Evolutionary conservation across 345 rosid species (phyloP), one percentile per base, ranked within the genome.

Genomic region (Hypericum androsaemum): DNA sequence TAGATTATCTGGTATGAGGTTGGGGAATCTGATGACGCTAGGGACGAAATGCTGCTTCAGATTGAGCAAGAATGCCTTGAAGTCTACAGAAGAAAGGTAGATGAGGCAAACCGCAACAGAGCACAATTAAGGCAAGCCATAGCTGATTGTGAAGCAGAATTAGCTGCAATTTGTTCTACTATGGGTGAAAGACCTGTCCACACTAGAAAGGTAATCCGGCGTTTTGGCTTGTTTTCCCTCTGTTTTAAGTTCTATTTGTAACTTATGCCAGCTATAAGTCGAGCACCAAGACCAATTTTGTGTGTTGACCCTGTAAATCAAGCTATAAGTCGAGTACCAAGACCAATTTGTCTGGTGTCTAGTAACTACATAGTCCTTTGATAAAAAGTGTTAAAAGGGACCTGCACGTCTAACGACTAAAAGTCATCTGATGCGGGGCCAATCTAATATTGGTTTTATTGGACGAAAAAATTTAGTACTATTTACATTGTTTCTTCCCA

Each of bases 1-100:
- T 56, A 92, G 98, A 80, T 85, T 39, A 92, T 88, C 41, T 92
- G 98, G 98, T 81, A 84, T 74, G 99, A 94, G 75, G 88, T 94
- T 47, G 99, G 99, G 43, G 99, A 92, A 74, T 59, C 82, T 0
- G 85, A 85, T 57, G 42, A 71, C 16, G 95, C 85, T 14, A 77
- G 86, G 67, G 99, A 92, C 50, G 70, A 76, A 63, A 85, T 85
- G 95, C 62, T 92, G 55, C 82, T 83, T 38, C 95, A 92, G 70
- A 88, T 92, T 41, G 97, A 92, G 60, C 88, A 74, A 63, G 99
- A 92, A 64, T 92, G 99, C 66, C 78, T 88, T 38, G 84, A 92
- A 72, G 99, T 88, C 1, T 92, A 92, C 64, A 80, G 95, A 73
- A 73, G 94, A 64, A 94, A 83, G 76, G 97, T 94, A 39, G 95